Base-by-base conservation (phyloP, 2,329 filamentous ascomycete genomes). In the Acrodontium crateriforme region DNA sequence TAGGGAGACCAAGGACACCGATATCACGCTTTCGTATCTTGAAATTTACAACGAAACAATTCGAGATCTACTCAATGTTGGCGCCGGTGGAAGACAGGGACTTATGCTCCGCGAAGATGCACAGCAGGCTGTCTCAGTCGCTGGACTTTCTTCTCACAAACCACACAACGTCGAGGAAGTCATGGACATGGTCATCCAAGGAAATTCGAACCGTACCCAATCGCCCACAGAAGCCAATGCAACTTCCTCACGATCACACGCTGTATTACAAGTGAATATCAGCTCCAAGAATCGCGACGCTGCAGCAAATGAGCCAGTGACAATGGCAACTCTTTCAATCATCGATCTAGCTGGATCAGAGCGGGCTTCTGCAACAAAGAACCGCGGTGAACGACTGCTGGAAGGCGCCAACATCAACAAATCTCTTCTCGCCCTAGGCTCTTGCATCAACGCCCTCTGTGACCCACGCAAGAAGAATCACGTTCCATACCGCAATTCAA, bases 11-110 rank as follows among this genome's bases (percentile, higher is more conserved):
- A 95, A 94, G 56, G 66, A 74, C 16, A 89, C 84, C 3, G 89
- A 95, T 47, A 65, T 98, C 29, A 83, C 85, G 0, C 70, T 98
- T 10, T 94, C 85, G 0, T 98, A 95, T 48, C 68, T 98, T 19
- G 89, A 98, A 52, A 98, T 98, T 39, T 98, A 98, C 66, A 98
- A 98, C 52, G 89, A 98, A 60, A 94, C 85, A 0, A 98, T 98
- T 46, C 81, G 89, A 28, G 89, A 98, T 59, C 60, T 98, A 47
- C 65, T 98, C 23, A 78, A 89, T n/a, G 78, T 82, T 1, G 78
- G 78, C 14, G 80, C 77, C 19, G 80, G 75, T 83, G 84, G 58
- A 56, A 89, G 85, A 58, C 69, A 74, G 40, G 79, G 83, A 3
- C 58, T 98, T 39, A 93, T 89, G 76, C 67, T 98, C 21, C 78